Evolutionary conservation across 2,329 filamentous ascomycete species (phyloP), one percentile per base, ranked within the genome.

Genomic region (Phaeomoniella chlamydospora): DNA sequence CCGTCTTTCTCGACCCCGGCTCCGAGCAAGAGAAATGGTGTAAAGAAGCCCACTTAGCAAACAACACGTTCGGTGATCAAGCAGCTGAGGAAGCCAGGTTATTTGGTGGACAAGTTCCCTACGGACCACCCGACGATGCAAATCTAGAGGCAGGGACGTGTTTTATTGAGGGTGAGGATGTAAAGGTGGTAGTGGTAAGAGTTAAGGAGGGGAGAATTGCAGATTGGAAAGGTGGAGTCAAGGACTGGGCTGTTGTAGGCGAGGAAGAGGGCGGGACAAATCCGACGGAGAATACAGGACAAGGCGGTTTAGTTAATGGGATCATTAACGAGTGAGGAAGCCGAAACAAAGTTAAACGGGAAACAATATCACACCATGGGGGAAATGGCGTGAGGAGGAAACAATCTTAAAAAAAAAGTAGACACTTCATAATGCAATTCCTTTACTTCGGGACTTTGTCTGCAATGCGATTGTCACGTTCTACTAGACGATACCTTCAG

Each of bases 191-290:
- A 19, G 72, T 88, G 4, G 90, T 96, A 5, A 74, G 71, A 48
- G 84, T 96, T 47, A 72, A 70, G 48, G 83, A 87, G 53, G 86
- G 90, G 34, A 72, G 86, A 49, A 92, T 92, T 49, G 86, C 82
- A 45, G 90, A 94, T 56, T 94, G 82, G 81, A 94, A 94, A 63
- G 88, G 90, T n/a, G 74, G 77, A 11, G 85, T 96, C 3, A 74
- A 80, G 48, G 88, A 96, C 53, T 96, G 75, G 74, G 43, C 49
- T 17, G 44, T 67, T 39, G 52, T 63, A 18, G 49, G 53, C 19
- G 54, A 50, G 18, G 48, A 50, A 33, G 49, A 32, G 14, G 37
- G 41, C 18, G n/a, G 31, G 30, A 26, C 18, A 35, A 14, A 14
- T n/a, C n/a, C n/a, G n/a, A n/a, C n/a, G n/a, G n/a, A n/a, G n/a